A percentile compares a stretch with the other conserved stretches of the same genome.
Evolutionary conservation across 2,329 filamentous ascomycete species (phyloP).

Genomic region (Cercospora zeae-maydis): DNA sequence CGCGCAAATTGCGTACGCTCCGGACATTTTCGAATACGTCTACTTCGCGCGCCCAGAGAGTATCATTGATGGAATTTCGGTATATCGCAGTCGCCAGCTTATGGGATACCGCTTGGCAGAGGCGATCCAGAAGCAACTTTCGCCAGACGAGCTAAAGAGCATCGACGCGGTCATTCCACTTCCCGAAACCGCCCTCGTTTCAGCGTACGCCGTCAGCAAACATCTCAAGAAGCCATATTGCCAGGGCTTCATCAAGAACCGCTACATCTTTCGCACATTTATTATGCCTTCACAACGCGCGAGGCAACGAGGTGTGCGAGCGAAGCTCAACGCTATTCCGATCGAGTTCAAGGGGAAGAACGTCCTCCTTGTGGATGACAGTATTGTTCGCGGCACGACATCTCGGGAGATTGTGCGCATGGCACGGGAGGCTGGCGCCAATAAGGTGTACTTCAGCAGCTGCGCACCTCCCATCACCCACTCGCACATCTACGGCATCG

Average conservation of each 20-base stretch:
- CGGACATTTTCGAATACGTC: conserved; percentile 83
- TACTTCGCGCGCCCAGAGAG: conserved; percentile 83
- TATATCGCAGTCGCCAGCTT: conserved; percentile 76
- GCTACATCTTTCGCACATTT: conserved; percentile 84
- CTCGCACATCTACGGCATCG: conserved; percentile 82
- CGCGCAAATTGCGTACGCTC: conserved; percentile 65
- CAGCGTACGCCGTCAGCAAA: conserved; percentile 72
- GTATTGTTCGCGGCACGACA: conserved; percentile 82
- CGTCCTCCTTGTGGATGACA: conserved; percentile 84
- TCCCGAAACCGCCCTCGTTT: conserved; percentile 77
- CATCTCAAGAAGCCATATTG: conserved; percentile 71
- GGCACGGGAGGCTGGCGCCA: conserved; percentile 79
- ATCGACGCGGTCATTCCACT: conserved; percentile 85
- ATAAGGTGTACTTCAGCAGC: conserved; percentile 76
- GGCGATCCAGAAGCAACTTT: conserved; percentile 64
- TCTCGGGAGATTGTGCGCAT: conserved; percentile 75
- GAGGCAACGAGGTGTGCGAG: conserved; percentile 78
- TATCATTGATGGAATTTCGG: conserved; percentile 81
- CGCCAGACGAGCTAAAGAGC: conserved; percentile 64
- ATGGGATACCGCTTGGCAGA: conserved; percentile 82
- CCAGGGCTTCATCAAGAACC: conserved; percentile 83
- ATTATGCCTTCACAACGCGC: conserved; percentile 80
- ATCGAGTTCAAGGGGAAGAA: conserved; percentile 78
- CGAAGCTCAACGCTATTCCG: conserved; percentile 84
- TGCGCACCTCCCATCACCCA: conserved; percentile 78